Evolutionary conservation across 768 basidiomycete genomes (phyloP).

Genomic region (Hygrophorus russula): DNA sequence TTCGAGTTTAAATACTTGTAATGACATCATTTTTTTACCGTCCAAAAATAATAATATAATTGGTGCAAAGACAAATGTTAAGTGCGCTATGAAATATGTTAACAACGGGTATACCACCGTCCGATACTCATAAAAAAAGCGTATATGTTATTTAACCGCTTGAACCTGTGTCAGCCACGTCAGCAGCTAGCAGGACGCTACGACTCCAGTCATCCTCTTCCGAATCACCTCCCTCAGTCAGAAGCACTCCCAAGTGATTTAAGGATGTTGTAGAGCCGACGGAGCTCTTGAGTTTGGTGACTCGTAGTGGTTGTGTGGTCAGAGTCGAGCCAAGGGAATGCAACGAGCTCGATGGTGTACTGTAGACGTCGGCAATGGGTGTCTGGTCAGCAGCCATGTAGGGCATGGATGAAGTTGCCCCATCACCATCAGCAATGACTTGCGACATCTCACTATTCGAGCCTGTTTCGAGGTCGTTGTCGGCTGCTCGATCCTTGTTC

Average conservation of each 20-base stretch:
- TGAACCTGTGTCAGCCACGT: constrained; percentile 17
- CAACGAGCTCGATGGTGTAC: constrained; percentile 9
- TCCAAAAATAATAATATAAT: too few species aligned
- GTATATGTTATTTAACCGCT: too few species aligned
- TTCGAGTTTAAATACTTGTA: too few species aligned
- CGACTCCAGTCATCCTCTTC: constrained; percentile 60
- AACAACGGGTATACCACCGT: too few species aligned
- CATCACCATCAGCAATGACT: neutral
- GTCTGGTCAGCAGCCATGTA: constrained; percentile 1
- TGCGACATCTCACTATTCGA: neutral
- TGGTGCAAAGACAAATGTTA: too few species aligned
- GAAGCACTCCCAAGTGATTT: constrained; percentile 35
- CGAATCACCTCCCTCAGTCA: constrained; percentile 35
- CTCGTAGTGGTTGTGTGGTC: constrained; percentile 6
- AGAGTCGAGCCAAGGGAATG: constrained; percentile 6
- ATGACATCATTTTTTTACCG: too few species aligned
- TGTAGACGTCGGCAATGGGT: constrained; percentile 8
- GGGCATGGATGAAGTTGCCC: neutral
- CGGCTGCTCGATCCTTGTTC: constrained; percentile 2
- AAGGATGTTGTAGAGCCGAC: constrained; percentile 26
- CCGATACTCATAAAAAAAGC: too few species aligned
- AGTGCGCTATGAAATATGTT: too few species aligned
- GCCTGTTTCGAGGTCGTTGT: neutral
- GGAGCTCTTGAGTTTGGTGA: constrained; percentile 9
- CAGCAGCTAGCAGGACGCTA: constrained; percentile 65